Evolutionary conservation across 805 yeast genomes (phyloP), one percentile per base, ranked within the genome.

Genomic region (Yarrowia hollandica): DNA sequence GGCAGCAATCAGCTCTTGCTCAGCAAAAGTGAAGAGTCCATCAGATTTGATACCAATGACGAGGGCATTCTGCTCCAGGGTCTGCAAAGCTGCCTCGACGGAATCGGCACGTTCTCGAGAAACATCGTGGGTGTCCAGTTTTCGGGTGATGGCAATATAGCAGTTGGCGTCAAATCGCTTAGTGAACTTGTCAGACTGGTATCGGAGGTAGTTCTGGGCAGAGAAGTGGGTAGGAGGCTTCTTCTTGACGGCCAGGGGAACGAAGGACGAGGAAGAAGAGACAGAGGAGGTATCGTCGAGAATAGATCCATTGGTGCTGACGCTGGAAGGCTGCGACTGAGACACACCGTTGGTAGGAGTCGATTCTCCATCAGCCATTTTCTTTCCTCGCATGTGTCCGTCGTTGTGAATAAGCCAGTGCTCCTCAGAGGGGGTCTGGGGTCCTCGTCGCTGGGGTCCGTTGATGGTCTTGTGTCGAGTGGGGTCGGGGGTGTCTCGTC

Each of bases 121-220:
- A 50, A 94, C 82, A 70, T 94, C 99, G 70, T 94, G 98, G 0
- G 99, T 90, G 67, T 94, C 99, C 30, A 94, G 75, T 71, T 94
- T 94, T 67, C 98, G 79, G 0, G 97, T 88, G 60, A 94, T 89
- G 22, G 97, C 83, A 58, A 94, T 90, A 72, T 94, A 94, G 74
- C 98, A 94, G 70, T 94, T 94, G 22, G 99, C 97, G 72, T 94
- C 99, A 67, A 92, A 94, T 66, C 99, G 77, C 39, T 82, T 78
- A 46, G 91, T 84, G 70, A 94, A 94, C 71, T 94, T 94, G 59
- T 85, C 82, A 12, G 96, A 98, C 71, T 94, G 99, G 72, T 94
- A 94, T 61, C 99, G 80, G 64, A 94, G 76, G 71, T 94, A 94
- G 61, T 92, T 87, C 73, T 94, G 99, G 2, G 99, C 99, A 0